phyloP scores from a whole-genome alignment of 352 stramenopile genomes.

The Phytophthora rubi region DNA sequence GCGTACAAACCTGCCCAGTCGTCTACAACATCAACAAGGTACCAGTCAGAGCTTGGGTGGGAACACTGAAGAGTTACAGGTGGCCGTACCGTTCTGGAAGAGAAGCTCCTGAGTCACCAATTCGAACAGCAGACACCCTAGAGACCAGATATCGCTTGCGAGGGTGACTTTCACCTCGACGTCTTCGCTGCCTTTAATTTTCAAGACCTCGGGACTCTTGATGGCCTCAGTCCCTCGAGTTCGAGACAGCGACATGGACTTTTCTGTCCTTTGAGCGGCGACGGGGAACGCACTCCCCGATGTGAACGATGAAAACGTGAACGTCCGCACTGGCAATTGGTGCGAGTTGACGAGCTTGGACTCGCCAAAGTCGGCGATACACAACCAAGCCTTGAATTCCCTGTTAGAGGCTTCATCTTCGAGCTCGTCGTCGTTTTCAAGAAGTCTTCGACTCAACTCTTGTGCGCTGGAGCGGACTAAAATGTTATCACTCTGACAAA shows the following conservation, averaged over 20 bases:
- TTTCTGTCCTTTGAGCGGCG: constrained; percentile 9
- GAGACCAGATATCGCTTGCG: constrained; percentile 73
- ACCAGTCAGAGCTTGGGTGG: background rate
- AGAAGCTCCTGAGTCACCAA: constrained; percentile 69
- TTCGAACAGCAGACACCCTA: constrained; percentile 77
- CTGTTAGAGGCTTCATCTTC: constrained; percentile 4
- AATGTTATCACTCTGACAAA: constrained; percentile 65
- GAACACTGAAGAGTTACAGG: background rate
- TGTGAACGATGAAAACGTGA: constrained; percentile 32
- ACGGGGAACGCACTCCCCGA: constrained; percentile 13
- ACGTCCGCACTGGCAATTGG: constrained; percentile 19
- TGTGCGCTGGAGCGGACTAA: constrained; percentile 45
- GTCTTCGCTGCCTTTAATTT: constrained; percentile 45
- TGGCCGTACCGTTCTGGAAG: constrained; percentile 58
- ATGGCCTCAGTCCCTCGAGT: constrained; percentile 80
- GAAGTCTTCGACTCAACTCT: constrained; percentile 44
- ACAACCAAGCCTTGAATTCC: constrained; percentile 41
- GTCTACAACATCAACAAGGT: constrained; percentile 40
- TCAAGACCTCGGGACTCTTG: constrained; percentile 78
- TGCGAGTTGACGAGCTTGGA: constrained; percentile 43
- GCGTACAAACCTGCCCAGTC: constrained; percentile 69
- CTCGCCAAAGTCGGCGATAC: constrained; percentile 80
- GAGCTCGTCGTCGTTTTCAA: constrained; percentile 34
- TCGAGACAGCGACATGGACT: constrained; percentile 34
- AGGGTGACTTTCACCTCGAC: constrained; percentile 39